Base-by-base conservation (phyloP, 345 rosid genomes). In the Microcos paniculata region DNA sequence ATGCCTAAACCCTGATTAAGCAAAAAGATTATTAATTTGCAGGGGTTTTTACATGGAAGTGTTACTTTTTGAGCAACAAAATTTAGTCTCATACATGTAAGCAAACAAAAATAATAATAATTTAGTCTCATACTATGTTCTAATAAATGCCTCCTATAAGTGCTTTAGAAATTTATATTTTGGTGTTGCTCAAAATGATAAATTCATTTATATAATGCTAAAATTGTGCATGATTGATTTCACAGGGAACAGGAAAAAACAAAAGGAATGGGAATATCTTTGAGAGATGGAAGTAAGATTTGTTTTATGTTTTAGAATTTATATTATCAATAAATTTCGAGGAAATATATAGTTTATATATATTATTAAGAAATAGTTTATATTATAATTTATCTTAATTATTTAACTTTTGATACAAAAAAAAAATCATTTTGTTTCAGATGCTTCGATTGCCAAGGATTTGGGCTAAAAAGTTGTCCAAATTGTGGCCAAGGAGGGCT, bases 401-500 rank as follows among this genome's bases (percentile, higher is more conserved):
- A 18, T 33, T 6, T 35, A 57, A 42, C 15, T 58, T 70, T 3
- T 72, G 23, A 52, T 52, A 16, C 64, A n/a, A 24, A 45, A 62
- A 65, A 14, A 9, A 4, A 4, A 14, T 48, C 14, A 45, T 13
- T 16, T 68, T 70, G 52, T 45, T 84, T 69, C 82, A 89, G 96
- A 77, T 93, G 98, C 75, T 93, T 84, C 70, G 94, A 90, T 45
- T 91, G 96, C 73, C 98, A 91, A 84, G 98, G 96, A 56, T 93
- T 93, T 21, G 98, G 96, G 57, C 48, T 90, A 70, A 88, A 82
- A 79, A 81, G 94, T 38, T 93, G 97, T 62, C 97, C 96, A 4
- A 76, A 40, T 28, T 93, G 94, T 77, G 91, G 97, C 28, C 62
- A 85, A 65, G 96, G 90, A 84, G 97, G 97, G 51, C 77, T 91